Evolutionary conservation across 164 flowering plant genomes (phyloP).

Genomic region (Piper longum): DNA sequence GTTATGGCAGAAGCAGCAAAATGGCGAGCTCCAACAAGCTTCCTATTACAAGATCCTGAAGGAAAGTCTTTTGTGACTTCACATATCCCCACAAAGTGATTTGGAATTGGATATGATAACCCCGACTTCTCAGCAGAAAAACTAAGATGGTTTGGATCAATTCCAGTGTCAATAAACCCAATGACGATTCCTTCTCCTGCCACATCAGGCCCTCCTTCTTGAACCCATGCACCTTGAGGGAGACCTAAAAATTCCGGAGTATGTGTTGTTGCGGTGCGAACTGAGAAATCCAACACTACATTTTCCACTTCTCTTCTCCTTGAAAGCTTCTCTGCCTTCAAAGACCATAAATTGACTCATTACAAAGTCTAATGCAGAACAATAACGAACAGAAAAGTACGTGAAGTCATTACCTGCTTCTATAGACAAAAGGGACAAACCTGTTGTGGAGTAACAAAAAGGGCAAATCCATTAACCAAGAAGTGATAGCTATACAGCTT

Average conservation of each 20-base stretch:
- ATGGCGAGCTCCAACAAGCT: conserved; percentile 94
- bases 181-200: conserved; percentile 93
- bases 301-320: conserved; percentile 77
- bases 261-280: conserved; percentile 86
- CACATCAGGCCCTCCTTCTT: conserved; percentile 68
- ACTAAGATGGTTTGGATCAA: conserved; percentile 94
- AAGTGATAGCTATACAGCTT: conserved; percentile 89
- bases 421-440: conserved; percentile 15
- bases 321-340: conserved; percentile 71
- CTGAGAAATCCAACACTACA: conserved; percentile 82
- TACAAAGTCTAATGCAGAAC: background rate
- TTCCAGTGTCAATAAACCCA: conserved; percentile 91
- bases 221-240: conserved; percentile 79
- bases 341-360: conserved; percentile 4
- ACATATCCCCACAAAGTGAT: conserved; percentile 76
- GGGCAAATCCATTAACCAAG: conserved; percentile 94
- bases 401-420: too few relatives aligned
- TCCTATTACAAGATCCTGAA: conserved; percentile 94
- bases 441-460: conserved; percentile 77
- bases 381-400: too few relatives aligned
- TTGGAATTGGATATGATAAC: conserved; percentile 44
- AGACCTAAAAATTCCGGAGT: conserved; percentile 92
- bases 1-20: conserved; percentile 97
- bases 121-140: conserved; percentile 49
- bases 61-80: conserved; percentile 93